Conservation (phyloP, 2,329 filamentous ascomycete species). For the Gyromitra esculenta region DNA sequence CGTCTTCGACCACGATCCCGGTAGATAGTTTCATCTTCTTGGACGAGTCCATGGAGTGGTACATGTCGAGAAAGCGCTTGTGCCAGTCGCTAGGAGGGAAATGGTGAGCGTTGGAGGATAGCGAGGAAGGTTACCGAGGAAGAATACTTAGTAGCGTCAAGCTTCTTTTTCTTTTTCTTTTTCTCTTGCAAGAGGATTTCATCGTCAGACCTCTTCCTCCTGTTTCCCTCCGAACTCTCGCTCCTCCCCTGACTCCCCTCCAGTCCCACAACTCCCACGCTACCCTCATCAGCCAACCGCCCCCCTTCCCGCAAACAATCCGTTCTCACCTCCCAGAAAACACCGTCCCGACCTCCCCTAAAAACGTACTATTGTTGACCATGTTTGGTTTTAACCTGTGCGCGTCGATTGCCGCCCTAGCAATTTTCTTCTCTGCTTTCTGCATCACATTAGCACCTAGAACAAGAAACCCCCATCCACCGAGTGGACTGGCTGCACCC, state of each 20-base stretch:
- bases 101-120: background rate
- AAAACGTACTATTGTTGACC: constrained; percentile 13
- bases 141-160: background rate
- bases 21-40: constrained; percentile 28
- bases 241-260: background rate
- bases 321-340: constrained; percentile 7
- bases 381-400: background rate
- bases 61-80: constrained; percentile 25
- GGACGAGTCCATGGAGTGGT: constrained; percentile 4
- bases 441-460: constrained; percentile 3
- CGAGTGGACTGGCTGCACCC: background rate
- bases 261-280: background rate
- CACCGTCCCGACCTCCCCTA: constrained; percentile 21
- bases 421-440: background rate
- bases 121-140: no score
- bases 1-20: constrained; percentile 12
- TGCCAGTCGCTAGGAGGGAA: constrained; percentile 4
- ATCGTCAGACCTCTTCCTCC: constrained; percentile 1
- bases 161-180: constrained; percentile 16
- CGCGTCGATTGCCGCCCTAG: constrained; percentile 1
- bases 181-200: background rate
- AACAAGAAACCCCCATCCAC: constrained; percentile 2
- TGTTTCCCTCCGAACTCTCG: background rate
- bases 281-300: background rate
- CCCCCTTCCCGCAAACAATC: background rate